Evolutionary conservation across 2,329 filamentous ascomycete genomes (phyloP), one percentile per base, ranked within the genome.

Genomic region (Calonectria henricotiae): DNA sequence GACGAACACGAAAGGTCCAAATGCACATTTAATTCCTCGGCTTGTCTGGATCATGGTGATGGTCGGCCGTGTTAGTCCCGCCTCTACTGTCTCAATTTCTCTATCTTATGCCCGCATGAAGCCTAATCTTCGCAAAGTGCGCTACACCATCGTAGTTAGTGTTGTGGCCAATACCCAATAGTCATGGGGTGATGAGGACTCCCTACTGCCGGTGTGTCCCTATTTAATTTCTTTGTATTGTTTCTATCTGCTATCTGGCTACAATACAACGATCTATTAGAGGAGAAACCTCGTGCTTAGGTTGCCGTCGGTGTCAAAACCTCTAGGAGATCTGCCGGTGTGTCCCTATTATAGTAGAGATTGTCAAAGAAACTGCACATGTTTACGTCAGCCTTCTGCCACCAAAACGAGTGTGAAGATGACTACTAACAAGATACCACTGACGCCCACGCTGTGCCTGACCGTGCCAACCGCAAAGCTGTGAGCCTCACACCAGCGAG

Each of bases 41-140:
- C 49, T 55, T 55, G 30, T 55, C n/a, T 55, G 30, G n/a, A 32
- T 55, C 49, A 37, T 55, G 17, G 8, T 23, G 30, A 55, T 55
- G 15, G 23, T 32, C n/a, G 49, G 20, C 30, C n/a, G 20, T 32
- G 27, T 37, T 20, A 30, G 12, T 55, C 32, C 41, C 32, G 17
- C 49, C 11, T 20, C 49, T 30, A 23, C 5, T n/a, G 49, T 55
- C 49, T 55, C 49, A 55, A 15, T 37, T 55, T 55, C 49, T 55
- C 49, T 23, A 55, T 55, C 35, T 55, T 37, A 37, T 55, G 49
- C 49, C 49, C 9, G 9, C 4, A 15, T 55, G 15, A 13, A 30
- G 49, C 8, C 23, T 55, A 55, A 30, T 30, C n/a, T 35, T 15
- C 3, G 13, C 1, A 2, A 37, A 13, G 5, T 23, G 49, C 30